Evolutionary conservation across 2,329 filamentous ascomycete genomes (phyloP), one percentile per base, ranked within the genome.

Genomic region (Xylaria polymorpha): DNA sequence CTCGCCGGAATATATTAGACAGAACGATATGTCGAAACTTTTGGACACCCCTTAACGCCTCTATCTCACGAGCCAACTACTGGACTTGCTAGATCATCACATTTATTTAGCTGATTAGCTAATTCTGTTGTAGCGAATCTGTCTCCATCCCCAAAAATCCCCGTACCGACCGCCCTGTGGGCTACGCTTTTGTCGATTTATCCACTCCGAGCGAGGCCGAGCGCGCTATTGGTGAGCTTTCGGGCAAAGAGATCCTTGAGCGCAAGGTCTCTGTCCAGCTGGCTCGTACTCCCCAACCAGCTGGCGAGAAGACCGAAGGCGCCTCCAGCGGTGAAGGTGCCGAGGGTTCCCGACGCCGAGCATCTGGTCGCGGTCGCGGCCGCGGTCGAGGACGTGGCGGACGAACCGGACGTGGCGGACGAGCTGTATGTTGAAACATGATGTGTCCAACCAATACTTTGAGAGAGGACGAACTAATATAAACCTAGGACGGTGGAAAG

Each of bases 121-220:
- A 68, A 76, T 51, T 7, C n/a, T n/a, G 14, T 59, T 39, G 58
- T 75, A 98, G 96, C 84, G 96, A 99, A 88, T 97, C 94, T 83
- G 95, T 95, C 83, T 98, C 96, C 77, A 99, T 99, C 84, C 96
- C 96, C 76, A 97, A 97, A 89, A 98, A 99, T 88, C 96, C 96
- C 81, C 95, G 96, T 83, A 99, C 95, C 84, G 95, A 94, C 84
- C 95, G 96, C 81, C 95, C 96, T 74, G 96, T 99, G 82, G 96
- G 96, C 80, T 99, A 98, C 84, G 96, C 96, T 81, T 99, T 99
- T 82, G 96, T 99, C 82, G 96, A 98, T 81, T 92, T 99, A 74
- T 97, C 94, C 71, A 98, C 95, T 74, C 93, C 96, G 70, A 90
- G 90, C 75, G 96, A 98, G 87, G 96, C 96, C 73, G 93, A 98